Percentiles rank a stretch among this genome's conserved stretches.
These are phyloP conservation scores for Suhomyces coccinellae DNA, from an alignment of 1,139 yeast species.

Conservation along the genomic window DNA sequence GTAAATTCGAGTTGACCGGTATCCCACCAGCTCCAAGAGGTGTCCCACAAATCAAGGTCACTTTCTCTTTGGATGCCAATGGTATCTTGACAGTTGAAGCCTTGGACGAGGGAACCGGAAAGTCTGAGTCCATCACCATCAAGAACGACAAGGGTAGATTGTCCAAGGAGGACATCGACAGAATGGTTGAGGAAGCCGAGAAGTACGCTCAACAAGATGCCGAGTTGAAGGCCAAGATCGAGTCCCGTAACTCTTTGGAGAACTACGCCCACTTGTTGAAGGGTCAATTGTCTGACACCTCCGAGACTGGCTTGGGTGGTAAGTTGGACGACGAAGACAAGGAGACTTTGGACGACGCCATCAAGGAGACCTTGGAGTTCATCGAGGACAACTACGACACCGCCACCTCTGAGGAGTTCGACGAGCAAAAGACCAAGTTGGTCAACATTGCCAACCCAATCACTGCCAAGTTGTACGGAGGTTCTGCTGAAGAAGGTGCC, in stretches of 20 bases:
- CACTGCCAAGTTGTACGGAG: constrained; percentile 84
- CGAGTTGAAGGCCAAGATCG: constrained; percentile 77
- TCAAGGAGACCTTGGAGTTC: constrained; percentile 86
- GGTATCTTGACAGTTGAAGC: constrained; percentile 52
- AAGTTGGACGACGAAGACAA: constrained; percentile 89
- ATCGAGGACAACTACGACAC: constrained; percentile 83
- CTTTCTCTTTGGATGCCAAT: constrained; percentile 49
- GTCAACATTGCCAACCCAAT: constrained; percentile 87
- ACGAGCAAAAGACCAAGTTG: constrained; percentile 88
- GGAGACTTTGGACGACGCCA: constrained; percentile 85
- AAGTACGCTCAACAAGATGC: constrained; percentile 87
- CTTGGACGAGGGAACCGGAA: constrained; percentile 53
- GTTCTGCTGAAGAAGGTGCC: constrained; percentile 40
- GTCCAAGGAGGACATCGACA: constrained; percentile 86
- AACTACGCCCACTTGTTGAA: constrained; percentile 48
- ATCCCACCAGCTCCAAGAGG: constrained; percentile 54
- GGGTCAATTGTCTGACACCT: constrained; percentile 62
- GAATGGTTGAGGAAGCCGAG: constrained; percentile 95
- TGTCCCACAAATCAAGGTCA: constrained; percentile 50
- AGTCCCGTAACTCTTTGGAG: constrained; percentile 54
- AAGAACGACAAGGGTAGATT: constrained; percentile 97
- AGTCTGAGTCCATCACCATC: constrained; percentile 89
- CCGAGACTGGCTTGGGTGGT: constrained; percentile 65
- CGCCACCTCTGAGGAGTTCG: constrained; percentile 90
- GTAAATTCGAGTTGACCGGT: constrained; percentile 50